Percentiles rank a stretch among this genome's conserved stretches.
Conservation (phyloP, 225 moss, liverwort and hornwort species). For the Ulota crispa region DNA sequence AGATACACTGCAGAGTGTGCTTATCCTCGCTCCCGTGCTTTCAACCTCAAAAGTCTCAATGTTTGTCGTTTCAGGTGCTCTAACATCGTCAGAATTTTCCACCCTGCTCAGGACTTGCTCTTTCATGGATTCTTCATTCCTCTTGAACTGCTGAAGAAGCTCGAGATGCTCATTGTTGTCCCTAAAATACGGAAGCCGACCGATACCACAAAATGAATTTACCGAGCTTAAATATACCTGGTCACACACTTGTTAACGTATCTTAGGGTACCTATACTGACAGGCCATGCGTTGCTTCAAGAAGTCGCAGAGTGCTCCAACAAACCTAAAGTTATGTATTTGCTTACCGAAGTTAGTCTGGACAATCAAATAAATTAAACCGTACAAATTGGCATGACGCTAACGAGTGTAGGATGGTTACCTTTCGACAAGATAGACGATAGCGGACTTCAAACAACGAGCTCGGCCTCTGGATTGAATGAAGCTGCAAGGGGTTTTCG, state of each 20-base stretch:
- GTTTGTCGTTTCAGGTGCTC: conserved; percentile 47
- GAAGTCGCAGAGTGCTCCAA: not conserved
- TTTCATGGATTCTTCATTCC: conserved; percentile 68
- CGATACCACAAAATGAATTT: conserved; percentile 17
- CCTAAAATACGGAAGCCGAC: conserved; percentile 47
- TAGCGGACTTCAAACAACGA: conserved; percentile 72
- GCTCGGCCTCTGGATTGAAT: conserved; percentile 98
- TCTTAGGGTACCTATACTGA: not conserved
- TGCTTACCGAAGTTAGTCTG: not conserved
- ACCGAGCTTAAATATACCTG: not conserved
- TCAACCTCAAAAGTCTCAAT: conserved; percentile 68
- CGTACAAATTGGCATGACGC: not conserved
- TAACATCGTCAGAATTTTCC: conserved; percentile 36
- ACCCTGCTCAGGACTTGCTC: conserved; percentile 57
- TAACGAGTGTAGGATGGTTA: conserved; percentile 25
- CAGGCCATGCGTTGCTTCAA: conserved; percentile 8
- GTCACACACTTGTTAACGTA: not conserved
- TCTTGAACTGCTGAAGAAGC: conserved; percentile 55
- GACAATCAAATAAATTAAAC: conserved; percentile 2
- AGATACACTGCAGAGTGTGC: conserved; percentile 79
- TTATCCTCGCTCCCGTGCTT: conserved; percentile 85
- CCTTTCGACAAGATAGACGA: conserved; percentile 81
- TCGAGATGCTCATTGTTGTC: conserved; percentile 53
- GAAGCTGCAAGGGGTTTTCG: conserved; percentile 80
- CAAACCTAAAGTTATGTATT: not conserved